Evolutionary conservation across 202 grass and related monocot genomes (phyloP).

Genomic region (Digitaria exilis): DNA sequence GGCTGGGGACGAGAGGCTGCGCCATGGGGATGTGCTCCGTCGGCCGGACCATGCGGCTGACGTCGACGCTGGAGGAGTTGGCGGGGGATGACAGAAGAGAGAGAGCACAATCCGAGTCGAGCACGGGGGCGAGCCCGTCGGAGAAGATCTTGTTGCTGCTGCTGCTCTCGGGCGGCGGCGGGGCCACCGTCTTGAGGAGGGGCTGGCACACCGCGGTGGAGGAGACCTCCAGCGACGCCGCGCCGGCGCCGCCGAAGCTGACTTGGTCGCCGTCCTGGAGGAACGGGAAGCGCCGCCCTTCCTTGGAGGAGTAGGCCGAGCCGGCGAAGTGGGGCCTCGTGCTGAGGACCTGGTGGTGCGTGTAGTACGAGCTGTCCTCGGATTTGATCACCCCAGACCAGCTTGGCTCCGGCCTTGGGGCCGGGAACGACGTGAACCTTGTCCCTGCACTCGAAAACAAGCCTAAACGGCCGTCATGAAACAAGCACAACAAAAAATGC

Average conservation of each 20-base stretch:
- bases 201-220: slow-evolving; percentile 42
- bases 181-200: slow-evolving; percentile 35
- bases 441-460: slow-evolving; percentile 53
- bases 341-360: slow-evolving; percentile 23
- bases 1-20: slow-evolving; percentile 56
- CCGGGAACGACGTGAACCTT: slow-evolving; percentile 50
- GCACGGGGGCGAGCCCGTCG: slow-evolving; percentile 45
- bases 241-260: slow-evolving; percentile 39
- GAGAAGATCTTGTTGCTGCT: slow-evolving; percentile 69
- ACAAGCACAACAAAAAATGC: background rate
- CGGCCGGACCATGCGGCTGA: slow-evolving; percentile 48
- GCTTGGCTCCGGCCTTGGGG: slow-evolving; percentile 50
- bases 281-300: slow-evolving; percentile 78
- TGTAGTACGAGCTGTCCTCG: slow-evolving; percentile 44
- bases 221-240: slow-evolving; percentile 28
- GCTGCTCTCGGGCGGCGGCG: slow-evolving; percentile 41
- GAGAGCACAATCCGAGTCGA: slow-evolving; percentile 96
- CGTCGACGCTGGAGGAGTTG: slow-evolving; percentile 67
- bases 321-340: slow-evolving; percentile 33
- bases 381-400: slow-evolving; percentile 61
- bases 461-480: slow-evolving; percentile 24
- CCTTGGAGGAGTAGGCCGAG: slow-evolving; percentile 45
- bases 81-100: slow-evolving; percentile 99
- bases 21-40: slow-evolving; percentile 51
- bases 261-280: slow-evolving; percentile 57